Evolutionary conservation across 2,329 filamentous ascomycete species (phyloP), one percentile per base, ranked within the genome.

Genomic region (Onygenales sp.): DNA sequence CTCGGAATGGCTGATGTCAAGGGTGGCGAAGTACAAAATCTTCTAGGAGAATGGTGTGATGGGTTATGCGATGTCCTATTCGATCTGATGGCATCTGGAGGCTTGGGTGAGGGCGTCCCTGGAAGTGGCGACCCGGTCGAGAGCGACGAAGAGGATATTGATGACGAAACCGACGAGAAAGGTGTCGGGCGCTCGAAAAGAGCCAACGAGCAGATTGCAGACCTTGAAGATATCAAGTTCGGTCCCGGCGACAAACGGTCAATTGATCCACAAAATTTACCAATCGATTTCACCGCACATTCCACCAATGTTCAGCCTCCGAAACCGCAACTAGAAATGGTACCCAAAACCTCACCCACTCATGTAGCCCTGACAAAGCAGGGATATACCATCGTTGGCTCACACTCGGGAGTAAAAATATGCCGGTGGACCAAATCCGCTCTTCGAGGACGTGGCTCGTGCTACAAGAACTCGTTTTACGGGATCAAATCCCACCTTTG

Each of bases 371-470:
- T 97, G 43, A 97, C 92, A 1, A 98, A 97, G 68, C 92, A 98
- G 76, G 92, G 92, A 31, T 97, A 97, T 68, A 85, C 87, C 1
- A 96, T 97, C 55, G 87, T 98, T 39, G 93, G 93, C 51, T 92
- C 89, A 0, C 93, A 97, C 72, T 95, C 89, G 0, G 92, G 92
- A 33, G 92, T 97, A 60, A 97, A 97, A 72, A 95, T 96, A 63
- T 98, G 92, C 67, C 88, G 93, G 35, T 98, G 92, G 92, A 97
- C 93, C 8, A 98, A 98, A 72, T 96, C 91, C 1, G 92, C 92
- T 8, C 83, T 97, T 0, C 87, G 92, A 41, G 92, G 92, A 10
- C 85, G 92, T 42, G 93, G 92, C 4, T 95, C 89, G 27, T 98
- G 92, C 75, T 98, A 98, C 78, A 97, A 98, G 66, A 96, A 84